These are phyloP conservation scores for Fraxinus angustifolia DNA, from an alignment of 305 asterid species.

Conservation along the genomic window DNA sequence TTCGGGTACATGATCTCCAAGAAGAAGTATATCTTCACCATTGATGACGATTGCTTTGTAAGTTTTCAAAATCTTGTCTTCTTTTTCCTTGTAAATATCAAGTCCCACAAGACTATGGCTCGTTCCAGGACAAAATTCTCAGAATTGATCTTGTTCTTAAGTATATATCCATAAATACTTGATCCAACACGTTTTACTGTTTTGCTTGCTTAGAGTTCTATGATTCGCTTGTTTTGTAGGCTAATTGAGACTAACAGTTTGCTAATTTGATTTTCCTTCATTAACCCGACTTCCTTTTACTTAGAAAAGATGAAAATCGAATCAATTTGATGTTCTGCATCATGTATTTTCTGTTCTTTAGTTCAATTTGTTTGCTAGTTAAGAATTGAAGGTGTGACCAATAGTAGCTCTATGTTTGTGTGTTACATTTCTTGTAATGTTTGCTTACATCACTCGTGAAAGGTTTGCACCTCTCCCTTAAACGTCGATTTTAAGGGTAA, in stretches of 20 bases:
- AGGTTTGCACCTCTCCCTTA: not conserved
- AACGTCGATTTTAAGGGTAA: not conserved
- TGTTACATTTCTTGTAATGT: not conserved
- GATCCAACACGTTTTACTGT: not conserved
- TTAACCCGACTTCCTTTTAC: not conserved
- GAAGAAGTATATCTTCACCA: conserved; percentile 58
- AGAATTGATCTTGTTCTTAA: not conserved
- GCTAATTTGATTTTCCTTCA: not conserved
- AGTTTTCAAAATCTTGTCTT: not conserved
- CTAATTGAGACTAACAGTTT: not conserved
- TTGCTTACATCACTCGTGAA: not conserved
- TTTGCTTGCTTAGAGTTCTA: not conserved
- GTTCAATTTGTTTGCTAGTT: not conserved
- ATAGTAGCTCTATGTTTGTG: not conserved
- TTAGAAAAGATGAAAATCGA: not conserved
- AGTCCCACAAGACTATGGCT: not conserved
- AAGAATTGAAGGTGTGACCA: not conserved
- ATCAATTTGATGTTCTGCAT: not conserved
- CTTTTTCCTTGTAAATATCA: not conserved
- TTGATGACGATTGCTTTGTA: conserved; percentile 62
- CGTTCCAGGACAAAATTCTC: not conserved
- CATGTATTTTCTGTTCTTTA: not conserved
- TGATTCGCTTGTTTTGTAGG: not conserved
- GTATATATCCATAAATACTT: not conserved
- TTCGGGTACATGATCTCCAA: conserved; percentile 58